Evolutionary conservation across 495 filamentous ascomycete species (phyloP), one percentile per base, ranked within the genome.

Genomic region (Hypoxylon rickii): DNA sequence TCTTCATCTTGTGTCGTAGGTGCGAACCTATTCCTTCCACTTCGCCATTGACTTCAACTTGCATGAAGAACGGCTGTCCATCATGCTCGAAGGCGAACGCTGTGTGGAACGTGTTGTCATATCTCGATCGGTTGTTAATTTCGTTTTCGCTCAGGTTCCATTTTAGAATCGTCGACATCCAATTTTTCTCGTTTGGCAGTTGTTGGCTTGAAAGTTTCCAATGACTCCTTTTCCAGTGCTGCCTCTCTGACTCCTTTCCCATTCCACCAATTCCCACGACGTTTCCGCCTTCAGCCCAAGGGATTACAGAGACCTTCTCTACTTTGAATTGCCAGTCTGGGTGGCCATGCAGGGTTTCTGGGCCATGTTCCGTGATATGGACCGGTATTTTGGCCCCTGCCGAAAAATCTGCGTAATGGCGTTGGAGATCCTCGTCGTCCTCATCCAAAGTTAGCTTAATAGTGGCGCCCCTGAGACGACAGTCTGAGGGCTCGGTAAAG

Each of bases 81-180:
- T 70, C 63, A 33, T 73, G 71, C 29, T 70, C 55, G 31, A 72
- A 48, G 2, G 68, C 64, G 17, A 73, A 73, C 1, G 55, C 71
- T 16, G 71, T 70, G 32, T 71, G 64, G 39, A 73, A 59, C 2
- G 55, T 36, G 34, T 64, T 65, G 51, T 46, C 60, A 41, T 71
- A 68, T 11, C 40, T 50, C 11, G 70, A 47, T 20, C 68, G 61
- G n/a, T n/a, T 5, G 11, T 72, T 66, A 8, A 61, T 48, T 10
- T 49, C 11, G 29, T 61, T 69, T 31, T 73, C 71, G 4, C 55
- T 16, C 6, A 72, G 64, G 7, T 61, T 31, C 71, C 71, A 73
- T 20, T 45, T 62, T 7, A 73, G 47, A 31, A 41, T 18, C 3
- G 34, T 47, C 7, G 51, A 1, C 7, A 2, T 55, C 3, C 7